Base-by-base conservation (phyloP, 306 rosid genomes). In the Prunus padus region DNA sequence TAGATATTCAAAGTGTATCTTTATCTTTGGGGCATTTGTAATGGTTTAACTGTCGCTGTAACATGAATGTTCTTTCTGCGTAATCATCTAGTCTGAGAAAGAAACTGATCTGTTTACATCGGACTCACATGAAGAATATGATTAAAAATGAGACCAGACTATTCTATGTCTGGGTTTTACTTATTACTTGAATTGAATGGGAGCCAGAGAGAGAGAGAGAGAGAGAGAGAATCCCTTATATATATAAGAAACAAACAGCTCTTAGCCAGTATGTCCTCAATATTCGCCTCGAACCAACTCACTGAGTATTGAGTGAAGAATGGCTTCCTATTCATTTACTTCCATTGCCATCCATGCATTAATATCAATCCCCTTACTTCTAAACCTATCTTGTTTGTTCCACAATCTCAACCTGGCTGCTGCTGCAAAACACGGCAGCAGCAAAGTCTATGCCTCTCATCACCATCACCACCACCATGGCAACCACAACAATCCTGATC, bases 31-130 rank as follows among this genome's bases (percentile, higher is more conserved):
- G 25, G 67, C 84, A 72, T 73, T 80, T 78, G 86, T 77, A 73
- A 82, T 87, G 82, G 96, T 88, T 88, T 91, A 88, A 84, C 87
- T 82, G 87, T 91, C 98, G 84, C 83, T 86, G 71, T 79, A 84
- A 76, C 76, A 60, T 20, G 63, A 20, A 57, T 47, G 71, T 71
- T 85, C 83, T 77, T 71, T 68, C 46, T 54, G 79, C 72, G 51
- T 65, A 51, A 78, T 87, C 84, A 78, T 82, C 71, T 72, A 26
- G 75, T 72, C 65, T 37, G 25, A 5, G 9, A 5, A 77, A 81
- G 76, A 84, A 73, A 75, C 70, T 66, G 63, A 74, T 71, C 52
- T 65, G 59, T 79, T 44, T 70, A 72, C 68, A 62, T 70, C 72
- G 78, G 63, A 71, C 11, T 60, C 65, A 84, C 68, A 73, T 71